phyloP scores from a whole-genome alignment of 2,329 filamentous ascomycete genomes.

The Coniochaeta sp. region DNA sequence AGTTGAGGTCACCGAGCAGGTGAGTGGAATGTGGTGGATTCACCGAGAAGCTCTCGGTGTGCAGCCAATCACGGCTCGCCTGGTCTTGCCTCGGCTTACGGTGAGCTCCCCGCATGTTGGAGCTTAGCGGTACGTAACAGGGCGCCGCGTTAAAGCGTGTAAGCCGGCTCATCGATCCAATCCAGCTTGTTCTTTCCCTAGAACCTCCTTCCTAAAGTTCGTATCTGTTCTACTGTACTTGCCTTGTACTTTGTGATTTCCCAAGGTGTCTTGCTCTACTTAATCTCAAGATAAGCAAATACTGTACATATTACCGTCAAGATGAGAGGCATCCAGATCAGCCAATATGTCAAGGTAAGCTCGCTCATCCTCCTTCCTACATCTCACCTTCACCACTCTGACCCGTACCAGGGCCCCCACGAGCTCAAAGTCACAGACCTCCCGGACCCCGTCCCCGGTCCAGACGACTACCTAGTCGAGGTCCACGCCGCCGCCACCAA shows the following conservation, averaged over 20 bases:
- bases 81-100: not conserved
- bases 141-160: not conserved
- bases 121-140: too few species aligned
- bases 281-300: not conserved
- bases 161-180: not conserved
- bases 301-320: not conserved
- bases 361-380: not conserved
- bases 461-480: conserved; percentile 76
- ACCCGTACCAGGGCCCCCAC: conserved; percentile 55
- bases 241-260: not conserved
- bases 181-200: not conserved
- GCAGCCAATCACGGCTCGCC: not conserved
- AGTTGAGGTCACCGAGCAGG: not conserved
- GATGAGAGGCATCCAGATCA: conserved; percentile 26
- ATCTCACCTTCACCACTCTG: not conserved
- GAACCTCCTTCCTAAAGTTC: not conserved
- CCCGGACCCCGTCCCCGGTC: conserved; percentile 63
- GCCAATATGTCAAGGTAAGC: conserved; percentile 24
- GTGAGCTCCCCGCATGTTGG: conserved; percentile 1
- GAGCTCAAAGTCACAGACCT: conserved; percentile 71
- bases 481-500: conserved; percentile 86
- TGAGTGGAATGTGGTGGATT: conserved; percentile 1
- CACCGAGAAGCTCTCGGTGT: not conserved
- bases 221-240: not conserved
- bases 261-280: not conserved